Base-by-base conservation (phyloP, 345 rosid genomes). In the Sonneratia caseolaris region DNA sequence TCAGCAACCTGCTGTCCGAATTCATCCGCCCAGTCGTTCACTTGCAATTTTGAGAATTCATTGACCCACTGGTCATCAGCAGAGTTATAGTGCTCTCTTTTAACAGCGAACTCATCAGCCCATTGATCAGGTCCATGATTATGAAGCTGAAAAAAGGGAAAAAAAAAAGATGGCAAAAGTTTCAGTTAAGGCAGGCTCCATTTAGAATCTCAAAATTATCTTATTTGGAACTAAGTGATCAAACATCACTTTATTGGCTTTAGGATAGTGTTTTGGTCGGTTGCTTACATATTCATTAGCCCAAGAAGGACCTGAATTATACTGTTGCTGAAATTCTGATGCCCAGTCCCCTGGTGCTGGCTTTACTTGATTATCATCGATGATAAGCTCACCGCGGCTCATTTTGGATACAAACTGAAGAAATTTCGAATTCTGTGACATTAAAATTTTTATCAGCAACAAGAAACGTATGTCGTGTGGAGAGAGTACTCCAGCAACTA, bases 401-500 rank as follows among this genome's bases (percentile, higher is more conserved):
- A 96, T 96, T 84, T 96, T 96, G 37, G 99, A 96, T 77, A 96
- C 87, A 82, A 96, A 96, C 72, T 92, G 99, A 73, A 92, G 98
- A 85, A 96, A 92, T 81, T 85, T 92, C 64, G 99, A 96, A 84
- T 96, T 96, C 99, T 96, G 68, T 70, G 70, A 40, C 65, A 77
- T 47, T 53, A 40, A 45, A 21, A 71, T 48, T 14, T 19, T 11
- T 68, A 68, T 68, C 12, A 68, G 70, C 7, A 16, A 2, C 53
- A 42, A 16, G 24, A 6, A 37, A 66, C 16, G 27, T 13, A 66
- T 11, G 13, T 14, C 9, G 19, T 66, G 27, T 49, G 16, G 24
- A 38, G 13, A 37, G 24, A 38, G 13, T 37, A 37, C 21, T 16
- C 64, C 1, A 57, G 48, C 3, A 40, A 66, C 2, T 10, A 38